A percentile compares a stretch with the other conserved stretches of the same genome.
Conservation (phyloP, 1,284 basidiomycete species). For the Pulveroboletus ridleyi region DNA sequence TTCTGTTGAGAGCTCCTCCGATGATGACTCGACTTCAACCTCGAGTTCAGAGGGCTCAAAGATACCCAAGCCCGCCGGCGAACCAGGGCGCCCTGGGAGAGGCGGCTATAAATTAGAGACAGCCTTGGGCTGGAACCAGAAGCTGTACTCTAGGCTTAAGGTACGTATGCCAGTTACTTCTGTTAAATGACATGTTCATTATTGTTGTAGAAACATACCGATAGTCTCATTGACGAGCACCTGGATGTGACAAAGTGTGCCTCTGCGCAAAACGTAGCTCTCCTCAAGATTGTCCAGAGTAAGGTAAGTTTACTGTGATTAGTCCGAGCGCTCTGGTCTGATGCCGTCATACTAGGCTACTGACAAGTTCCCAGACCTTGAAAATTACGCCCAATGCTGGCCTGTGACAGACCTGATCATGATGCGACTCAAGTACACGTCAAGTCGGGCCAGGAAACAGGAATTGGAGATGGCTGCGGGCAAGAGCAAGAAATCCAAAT, state of each 20-base stretch:
- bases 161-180: too few species aligned
- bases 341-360: too few species aligned
- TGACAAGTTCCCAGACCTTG: constrained; percentile 2
- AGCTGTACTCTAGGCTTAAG: not conserved
- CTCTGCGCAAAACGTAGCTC: not conserved
- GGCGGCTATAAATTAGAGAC: not conserved
- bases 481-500: constrained; percentile 2
- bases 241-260: not conserved
- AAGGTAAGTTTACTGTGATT: not conserved
- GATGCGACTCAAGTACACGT: constrained; percentile 1
- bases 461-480: not conserved
- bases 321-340: too few species aligned
- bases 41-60: not conserved
- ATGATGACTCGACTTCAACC: too few species aligned
- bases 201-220: not conserved
- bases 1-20: too few species aligned
- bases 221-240: not conserved
- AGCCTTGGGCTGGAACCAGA: not conserved
- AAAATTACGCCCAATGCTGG: not conserved
- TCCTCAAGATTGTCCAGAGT: constrained; percentile 3
- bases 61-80: not conserved
- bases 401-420: not conserved
- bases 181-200: too few species aligned
- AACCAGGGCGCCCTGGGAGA: not conserved
- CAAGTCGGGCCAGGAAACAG: not conserved